Conservation (phyloP, 2,329 filamentous ascomycete species). For the Penicillium sp. region DNA sequence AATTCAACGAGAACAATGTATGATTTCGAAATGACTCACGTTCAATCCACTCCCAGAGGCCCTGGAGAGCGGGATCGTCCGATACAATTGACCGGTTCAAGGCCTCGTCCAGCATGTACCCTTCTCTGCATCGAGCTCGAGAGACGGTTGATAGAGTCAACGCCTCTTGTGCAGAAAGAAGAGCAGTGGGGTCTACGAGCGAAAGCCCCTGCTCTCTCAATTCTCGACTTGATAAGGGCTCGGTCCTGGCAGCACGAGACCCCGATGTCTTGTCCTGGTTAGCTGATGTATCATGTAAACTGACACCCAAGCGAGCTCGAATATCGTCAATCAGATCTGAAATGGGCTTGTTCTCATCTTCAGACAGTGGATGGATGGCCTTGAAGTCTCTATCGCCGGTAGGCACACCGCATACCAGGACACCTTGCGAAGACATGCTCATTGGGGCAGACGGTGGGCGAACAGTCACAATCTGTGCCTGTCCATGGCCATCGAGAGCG, state of each 20-base stretch:
- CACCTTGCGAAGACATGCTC: conserved; percentile 33
- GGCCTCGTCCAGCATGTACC: conserved; percentile 47
- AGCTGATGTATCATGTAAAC: conserved; percentile 8
- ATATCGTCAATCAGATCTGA: conserved; percentile 27
- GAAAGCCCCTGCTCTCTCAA: conserved; percentile 31
- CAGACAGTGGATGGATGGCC: conserved; percentile 26
- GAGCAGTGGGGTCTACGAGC: conserved; percentile 21
- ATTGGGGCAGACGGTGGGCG: conserved; percentile 38
- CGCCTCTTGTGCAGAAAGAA: conserved; percentile 34
- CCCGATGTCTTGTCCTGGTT: conserved; percentile 5
- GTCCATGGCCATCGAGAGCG: conserved; percentile 47
- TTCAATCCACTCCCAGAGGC: conserved; percentile 54
- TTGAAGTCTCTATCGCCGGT: conserved; percentile 26
- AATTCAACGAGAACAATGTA: not conserved
- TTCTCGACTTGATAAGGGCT: conserved; percentile 36
- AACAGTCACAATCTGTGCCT: conserved; percentile 46
- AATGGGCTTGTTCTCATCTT: conserved; percentile 20
- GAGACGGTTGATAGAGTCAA: conserved; percentile 39
- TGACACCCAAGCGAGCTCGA: conserved; percentile 19
- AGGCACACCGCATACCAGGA: conserved; percentile 28
- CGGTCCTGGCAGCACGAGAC: conserved; percentile 5
- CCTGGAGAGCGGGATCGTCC: conserved; percentile 52
- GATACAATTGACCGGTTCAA: conserved; percentile 51
- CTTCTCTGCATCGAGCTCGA: conserved; percentile 49
- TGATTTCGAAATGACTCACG: conserved; percentile 31